phyloP scores from a whole-genome alignment of 2,329 filamentous ascomycete genomes.

The Venturia aucupariae region DNA sequence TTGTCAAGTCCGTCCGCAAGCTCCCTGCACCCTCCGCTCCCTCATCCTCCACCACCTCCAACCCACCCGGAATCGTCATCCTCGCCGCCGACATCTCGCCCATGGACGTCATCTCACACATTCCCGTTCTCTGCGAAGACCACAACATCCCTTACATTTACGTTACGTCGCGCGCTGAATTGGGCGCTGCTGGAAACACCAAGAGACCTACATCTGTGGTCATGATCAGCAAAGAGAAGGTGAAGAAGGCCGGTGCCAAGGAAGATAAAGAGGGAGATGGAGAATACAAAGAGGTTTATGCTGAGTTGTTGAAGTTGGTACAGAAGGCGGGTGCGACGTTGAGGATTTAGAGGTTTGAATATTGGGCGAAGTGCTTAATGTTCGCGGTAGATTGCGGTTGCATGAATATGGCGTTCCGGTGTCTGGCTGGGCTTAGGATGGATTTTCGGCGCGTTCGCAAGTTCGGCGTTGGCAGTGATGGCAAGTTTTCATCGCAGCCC shows the following conservation, averaged over 20 bases:
- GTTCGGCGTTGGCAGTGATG: not conserved
- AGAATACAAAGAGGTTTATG: conserved; percentile 44
- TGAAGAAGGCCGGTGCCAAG: conserved; percentile 41
- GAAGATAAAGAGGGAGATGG: conserved; percentile 37
- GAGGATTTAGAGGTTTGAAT: conserved; percentile 34
- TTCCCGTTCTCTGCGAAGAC: conserved; percentile 96
- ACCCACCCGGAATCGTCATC: conserved; percentile 66
- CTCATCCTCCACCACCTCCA: conserved; percentile 42
- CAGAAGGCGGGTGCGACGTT: conserved; percentile 49
- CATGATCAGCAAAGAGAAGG: conserved; percentile 56
- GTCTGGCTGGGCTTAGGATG: not conserved
- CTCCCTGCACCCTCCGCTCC: conserved; percentile 57
- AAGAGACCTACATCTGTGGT: conserved; percentile 96
- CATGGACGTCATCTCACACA: conserved; percentile 97
- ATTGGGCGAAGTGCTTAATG: not conserved
- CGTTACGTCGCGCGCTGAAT: conserved; percentile 82
- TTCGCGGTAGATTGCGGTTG: not conserved
- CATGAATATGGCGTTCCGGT: not conserved
- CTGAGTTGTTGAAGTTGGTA: conserved; percentile 49
- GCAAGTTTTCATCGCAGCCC: not conserved
- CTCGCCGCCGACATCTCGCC: conserved; percentile 96
- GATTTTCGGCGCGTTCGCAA: not conserved
- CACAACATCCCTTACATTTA: conserved; percentile 97
- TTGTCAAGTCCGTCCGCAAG: conserved; percentile 96
- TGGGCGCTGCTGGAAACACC: conserved; percentile 86